phyloP scores from a whole-genome alignment of 805 yeast species.

The Candida arabinofermentans region DNA sequence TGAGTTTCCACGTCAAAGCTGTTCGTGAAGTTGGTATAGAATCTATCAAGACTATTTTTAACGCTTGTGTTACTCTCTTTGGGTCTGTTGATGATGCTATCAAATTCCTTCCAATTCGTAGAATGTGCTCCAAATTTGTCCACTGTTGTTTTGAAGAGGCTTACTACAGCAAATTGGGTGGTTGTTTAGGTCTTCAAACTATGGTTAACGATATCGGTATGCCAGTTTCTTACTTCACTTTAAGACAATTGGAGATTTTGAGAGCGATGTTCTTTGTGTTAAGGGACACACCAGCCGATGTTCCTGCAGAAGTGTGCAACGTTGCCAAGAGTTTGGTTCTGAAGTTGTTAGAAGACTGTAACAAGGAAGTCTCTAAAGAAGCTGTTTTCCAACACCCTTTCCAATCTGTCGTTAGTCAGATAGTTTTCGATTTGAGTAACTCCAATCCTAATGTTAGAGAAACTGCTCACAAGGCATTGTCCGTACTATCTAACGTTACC shows the following conservation, averaged over 20 bases:
- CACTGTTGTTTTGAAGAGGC: constrained; percentile 91
- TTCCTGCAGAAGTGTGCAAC: constrained; percentile 73
- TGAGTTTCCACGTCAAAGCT: constrained; percentile 68
- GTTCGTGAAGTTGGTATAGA: constrained; percentile 70
- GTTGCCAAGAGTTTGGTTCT: constrained; percentile 68
- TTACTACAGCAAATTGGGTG: constrained; percentile 83
- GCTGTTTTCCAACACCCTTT: constrained; percentile 68
- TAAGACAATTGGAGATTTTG: constrained; percentile 78
- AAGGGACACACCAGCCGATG: constrained; percentile 84
- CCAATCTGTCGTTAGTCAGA: constrained; percentile 77
- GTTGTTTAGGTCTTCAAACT: constrained; percentile 76
- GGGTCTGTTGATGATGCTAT: constrained; percentile 64
- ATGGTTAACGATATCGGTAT: constrained; percentile 64
- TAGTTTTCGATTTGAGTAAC: constrained; percentile 90
- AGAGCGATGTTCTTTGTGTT: constrained; percentile 85
- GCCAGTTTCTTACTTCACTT: constrained; percentile 68
- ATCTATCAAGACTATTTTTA: constrained; percentile 58
- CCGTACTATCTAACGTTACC: constrained; percentile 65
- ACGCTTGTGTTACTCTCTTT: constrained; percentile 60
- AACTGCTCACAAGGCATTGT: constrained; percentile 70
- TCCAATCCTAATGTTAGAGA: constrained; percentile 79
- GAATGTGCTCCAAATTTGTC: constrained; percentile 74
- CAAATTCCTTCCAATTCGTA: constrained; percentile 69
- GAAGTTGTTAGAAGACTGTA: constrained; percentile 62
- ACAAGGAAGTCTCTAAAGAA: constrained; percentile 54